Percentiles rank a stretch among this genome's conserved stretches.
These are phyloP conservation scores for Malassezia slooffiae DNA, from an alignment of 1,284 basidiomycete genomes.

Conservation along the genomic window DNA sequence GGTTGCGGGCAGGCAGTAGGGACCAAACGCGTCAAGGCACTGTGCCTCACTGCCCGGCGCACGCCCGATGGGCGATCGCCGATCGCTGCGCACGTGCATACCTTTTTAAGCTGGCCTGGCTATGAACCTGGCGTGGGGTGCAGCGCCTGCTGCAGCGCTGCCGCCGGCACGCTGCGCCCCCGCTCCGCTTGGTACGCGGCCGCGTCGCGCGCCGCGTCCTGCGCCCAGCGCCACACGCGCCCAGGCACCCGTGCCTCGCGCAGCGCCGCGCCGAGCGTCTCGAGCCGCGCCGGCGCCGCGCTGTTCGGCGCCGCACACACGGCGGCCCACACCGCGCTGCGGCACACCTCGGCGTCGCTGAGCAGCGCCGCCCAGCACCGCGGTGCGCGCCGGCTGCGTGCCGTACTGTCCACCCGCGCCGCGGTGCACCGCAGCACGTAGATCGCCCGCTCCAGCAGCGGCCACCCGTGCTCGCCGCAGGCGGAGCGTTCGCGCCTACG, in stretches of 20 bases:
- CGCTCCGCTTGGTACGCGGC: background rate
- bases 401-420: background rate
- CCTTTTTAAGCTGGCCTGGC: too few species aligned
- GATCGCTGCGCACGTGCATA: too few species aligned
- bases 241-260: background rate
- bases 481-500: background rate
- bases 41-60: too few species aligned
- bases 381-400: background rate
- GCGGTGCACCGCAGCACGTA: background rate
- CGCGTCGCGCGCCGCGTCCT: background rate
- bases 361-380: background rate
- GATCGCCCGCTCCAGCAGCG: background rate
- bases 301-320: background rate
- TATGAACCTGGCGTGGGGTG: too few species aligned
- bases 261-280: background rate
- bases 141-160: background rate
- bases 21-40: too few species aligned
- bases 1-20: too few species aligned
- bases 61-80: too few species aligned
- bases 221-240: constrained; percentile 1
- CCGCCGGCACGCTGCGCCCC: background rate
- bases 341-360: constrained; percentile 7
- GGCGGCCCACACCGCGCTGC: background rate
- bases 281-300: background rate
- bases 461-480: background rate